These are phyloP conservation scores for Paramyrothecium sp. DNA, from an alignment of 2,329 filamentous ascomycete genomes.

Conservation along the genomic window DNA sequence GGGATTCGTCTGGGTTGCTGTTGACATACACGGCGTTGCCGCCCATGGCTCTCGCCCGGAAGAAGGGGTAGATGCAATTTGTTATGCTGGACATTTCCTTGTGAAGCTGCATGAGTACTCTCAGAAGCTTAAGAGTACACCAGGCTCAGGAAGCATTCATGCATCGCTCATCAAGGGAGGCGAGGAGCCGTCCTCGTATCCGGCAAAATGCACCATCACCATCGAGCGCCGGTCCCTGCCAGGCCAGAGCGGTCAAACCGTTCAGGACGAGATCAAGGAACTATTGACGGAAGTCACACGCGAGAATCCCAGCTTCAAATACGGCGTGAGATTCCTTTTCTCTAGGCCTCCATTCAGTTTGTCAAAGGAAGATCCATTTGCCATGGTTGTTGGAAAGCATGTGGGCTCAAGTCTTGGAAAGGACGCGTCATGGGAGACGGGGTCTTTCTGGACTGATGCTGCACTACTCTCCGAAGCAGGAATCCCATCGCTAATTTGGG, in stretches of 20 bases:
- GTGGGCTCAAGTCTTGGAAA: conserved; percentile 22
- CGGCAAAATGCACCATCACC: conserved; percentile 43
- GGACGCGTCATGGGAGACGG: conserved; percentile 23
- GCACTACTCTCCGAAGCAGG: conserved; percentile 43
- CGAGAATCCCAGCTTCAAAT: conserved; percentile 36
- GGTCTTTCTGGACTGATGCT: conserved; percentile 49
- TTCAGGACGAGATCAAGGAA: conserved; percentile 33
- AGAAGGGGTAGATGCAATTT: conserved; percentile 49
- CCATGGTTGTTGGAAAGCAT: conserved; percentile 23
- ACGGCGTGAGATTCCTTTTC: conserved; percentile 37
- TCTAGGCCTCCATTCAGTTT: conserved; percentile 41
- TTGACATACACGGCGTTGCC: conserved; percentile 38
- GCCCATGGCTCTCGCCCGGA: conserved; percentile 41
- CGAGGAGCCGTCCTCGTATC: conserved; percentile 51
- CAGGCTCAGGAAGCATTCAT: conserved; percentile 41
- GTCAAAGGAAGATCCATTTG: conserved; percentile 36
- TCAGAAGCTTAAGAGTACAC: conserved; percentile 29
- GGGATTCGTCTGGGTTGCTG: conserved; percentile 46
- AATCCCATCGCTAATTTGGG: conserved; percentile 45
- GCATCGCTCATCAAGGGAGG: conserved; percentile 47
- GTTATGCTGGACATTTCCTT: conserved; percentile 44
- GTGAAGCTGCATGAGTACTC: conserved; percentile 41
- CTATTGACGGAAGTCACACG: conserved; percentile 31
- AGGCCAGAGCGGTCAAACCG: conserved; percentile 35
- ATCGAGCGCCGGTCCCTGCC: conserved; percentile 48